Base-by-base conservation (phyloP, 805 yeast species). In the Metschnikowia hibisci region DNA sequence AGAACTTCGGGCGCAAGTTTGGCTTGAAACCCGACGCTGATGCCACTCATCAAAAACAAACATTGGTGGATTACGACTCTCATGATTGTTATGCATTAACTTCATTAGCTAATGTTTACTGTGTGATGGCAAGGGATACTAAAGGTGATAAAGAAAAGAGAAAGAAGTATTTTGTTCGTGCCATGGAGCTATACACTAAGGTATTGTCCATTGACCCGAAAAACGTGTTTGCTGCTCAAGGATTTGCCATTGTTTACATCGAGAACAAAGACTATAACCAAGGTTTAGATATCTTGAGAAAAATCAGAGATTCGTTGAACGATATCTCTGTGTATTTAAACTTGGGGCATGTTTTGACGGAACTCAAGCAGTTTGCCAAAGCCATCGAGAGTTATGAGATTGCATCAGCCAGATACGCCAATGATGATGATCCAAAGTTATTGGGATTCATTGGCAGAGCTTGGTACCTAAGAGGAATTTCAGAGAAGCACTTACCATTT, bases 221-320 rank as follows among this genome's bases (percentile, higher is more conserved):
- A 52, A 87, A 91, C 60, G 91, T 90, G 1, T 93, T 83, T 67
- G 99, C 99, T 4, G 98, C 99, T 1, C 99, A 93, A 64, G 99
- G 99, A 43, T 74, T 93, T 48, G 98, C 97, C 1, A 88, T 93
- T 43, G 80, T 89, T 4, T 85, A 88, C 62, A 95, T 95, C 9
- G 97, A 91, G 56, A 83, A 82, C 56, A 82, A 82, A 52, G 82
- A 86, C 53, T 67, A 79, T 27, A 81, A 79, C 20, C 73, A 82
- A 47, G 96, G 98, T 0, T 72, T 90, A 56, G 95, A 87, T 52
- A 82, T 90, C 34, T 81, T 93, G 57, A 78, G 95, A 62, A 88
- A 90, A 54, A 81, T 90, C 42, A 78, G 96, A 58, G 99, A 93
- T 56, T 84, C 97, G 4, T 71, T 90, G 51, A 84, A 85, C 57